A percentile compares a stretch with the other conserved stretches of the same genome.
These are phyloP conservation scores for Cercospora nicotianae DNA, from an alignment of 2,329 filamentous ascomycete species.

Conservation along the genomic window DNA sequence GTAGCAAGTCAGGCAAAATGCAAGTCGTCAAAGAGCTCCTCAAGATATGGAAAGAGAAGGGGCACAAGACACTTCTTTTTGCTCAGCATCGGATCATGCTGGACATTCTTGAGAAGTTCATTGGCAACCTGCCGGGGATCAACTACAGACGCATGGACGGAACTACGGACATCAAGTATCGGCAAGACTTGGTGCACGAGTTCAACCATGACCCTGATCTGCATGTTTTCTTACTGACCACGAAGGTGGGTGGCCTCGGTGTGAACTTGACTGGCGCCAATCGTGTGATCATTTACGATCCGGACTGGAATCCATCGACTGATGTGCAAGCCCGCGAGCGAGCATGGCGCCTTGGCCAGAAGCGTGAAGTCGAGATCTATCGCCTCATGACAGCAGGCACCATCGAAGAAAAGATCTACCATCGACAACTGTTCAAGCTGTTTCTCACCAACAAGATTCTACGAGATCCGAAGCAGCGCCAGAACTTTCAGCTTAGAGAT, in stretches of 20 bases:
- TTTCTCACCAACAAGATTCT: slow-evolving; percentile 96
- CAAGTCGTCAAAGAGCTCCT: slow-evolving; percentile 87
- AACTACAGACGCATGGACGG: slow-evolving; percentile 91
- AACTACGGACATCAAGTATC: slow-evolving; percentile 78
- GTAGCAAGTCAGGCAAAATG: slow-evolving; percentile 88
- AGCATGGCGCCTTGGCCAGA: slow-evolving; percentile 94
- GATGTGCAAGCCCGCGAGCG: slow-evolving; percentile 93
- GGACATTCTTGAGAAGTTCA: slow-evolving; percentile 83
- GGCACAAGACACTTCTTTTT: slow-evolving; percentile 91
- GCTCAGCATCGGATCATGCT: slow-evolving; percentile 94
- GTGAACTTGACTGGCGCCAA: slow-evolving; percentile 94
- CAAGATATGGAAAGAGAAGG: slow-evolving; percentile 85
- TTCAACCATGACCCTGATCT: slow-evolving; percentile 82
- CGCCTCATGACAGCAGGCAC: slow-evolving; percentile 97
- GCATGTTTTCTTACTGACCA: slow-evolving; percentile 89
- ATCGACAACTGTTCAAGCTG: slow-evolving; percentile 97
- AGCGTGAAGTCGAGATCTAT: slow-evolving; percentile 92
- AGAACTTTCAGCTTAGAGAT: slow-evolving; percentile 86
- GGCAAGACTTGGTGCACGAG: slow-evolving; percentile 86
- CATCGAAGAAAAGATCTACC: slow-evolving; percentile 98
- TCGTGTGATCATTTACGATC: slow-evolving; percentile 96
- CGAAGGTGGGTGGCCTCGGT: slow-evolving; percentile 89
- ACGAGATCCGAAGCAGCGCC: slow-evolving; percentile 88
- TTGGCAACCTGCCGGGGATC: slow-evolving; percentile 66
- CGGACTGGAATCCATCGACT: slow-evolving; percentile 97